Percentiles rank a stretch among this genome's conserved stretches.
phyloP scores from a whole-genome alignment of 106 monocot species.

The Chionographis japonica region DNA sequence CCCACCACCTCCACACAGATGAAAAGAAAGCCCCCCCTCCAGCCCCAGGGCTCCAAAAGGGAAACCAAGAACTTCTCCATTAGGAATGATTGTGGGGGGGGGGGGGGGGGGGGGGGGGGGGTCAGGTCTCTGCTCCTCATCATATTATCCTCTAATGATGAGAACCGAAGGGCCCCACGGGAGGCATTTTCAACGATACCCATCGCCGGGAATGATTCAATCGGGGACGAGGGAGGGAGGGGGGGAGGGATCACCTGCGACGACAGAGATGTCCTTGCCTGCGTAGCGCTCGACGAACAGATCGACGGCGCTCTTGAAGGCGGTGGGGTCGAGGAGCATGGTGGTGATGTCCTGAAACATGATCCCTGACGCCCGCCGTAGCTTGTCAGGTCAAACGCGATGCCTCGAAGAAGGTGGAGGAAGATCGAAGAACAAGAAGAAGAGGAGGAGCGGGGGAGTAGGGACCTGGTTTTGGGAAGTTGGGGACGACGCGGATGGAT shows the following conservation, averaged over 20 bases:
- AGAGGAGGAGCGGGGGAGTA: neutral
- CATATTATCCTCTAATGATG: too few species aligned
- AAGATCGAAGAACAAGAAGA: neutral
- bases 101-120: too few species aligned
- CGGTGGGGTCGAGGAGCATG: conserved; percentile 54
- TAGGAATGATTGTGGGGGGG: too few species aligned
- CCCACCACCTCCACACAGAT: too few species aligned
- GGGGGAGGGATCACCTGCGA: conserved; percentile 37
- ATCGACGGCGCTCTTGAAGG: conserved; percentile 65
- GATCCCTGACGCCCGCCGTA: conserved; percentile 28
- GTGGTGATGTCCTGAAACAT: conserved; percentile 91
- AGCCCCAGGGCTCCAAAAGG: too few species aligned
- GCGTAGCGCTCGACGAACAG: conserved; percentile 75
- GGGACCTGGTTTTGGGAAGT: conserved; percentile 73
- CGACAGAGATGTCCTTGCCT: conserved; percentile 54
- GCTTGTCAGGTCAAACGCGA: neutral
- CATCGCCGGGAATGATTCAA: too few species aligned
- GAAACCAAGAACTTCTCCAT: too few species aligned
- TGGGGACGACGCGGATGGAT: conserved; percentile 55
- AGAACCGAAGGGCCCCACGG: too few species aligned
- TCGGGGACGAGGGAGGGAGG: too few species aligned
- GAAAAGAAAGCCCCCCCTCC: too few species aligned
- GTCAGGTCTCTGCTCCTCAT: too few species aligned
- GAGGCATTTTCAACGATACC: too few species aligned
- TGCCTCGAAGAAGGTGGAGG: neutral